These are phyloP conservation scores for Primulina eburnea DNA, from an alignment of 257 asterid genomes.

Conservation along the genomic window DNA sequence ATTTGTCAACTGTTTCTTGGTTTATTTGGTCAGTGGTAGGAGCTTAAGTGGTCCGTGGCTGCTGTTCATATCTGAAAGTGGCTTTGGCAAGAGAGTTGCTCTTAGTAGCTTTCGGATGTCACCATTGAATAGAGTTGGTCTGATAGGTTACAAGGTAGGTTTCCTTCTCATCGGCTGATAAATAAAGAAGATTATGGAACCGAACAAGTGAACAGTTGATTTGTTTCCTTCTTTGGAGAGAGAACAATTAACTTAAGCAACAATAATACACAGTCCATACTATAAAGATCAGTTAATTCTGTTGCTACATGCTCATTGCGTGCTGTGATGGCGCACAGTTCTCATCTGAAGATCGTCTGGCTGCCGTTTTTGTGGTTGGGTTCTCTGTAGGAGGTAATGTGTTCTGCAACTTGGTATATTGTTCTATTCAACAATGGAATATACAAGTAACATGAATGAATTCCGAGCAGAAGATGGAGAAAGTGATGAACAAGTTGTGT, in stretches of 20 bases:
- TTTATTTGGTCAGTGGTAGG: constrained; percentile 43
- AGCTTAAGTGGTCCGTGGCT: constrained; percentile 80
- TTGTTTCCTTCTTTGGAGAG: not conserved
- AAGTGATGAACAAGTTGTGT: constrained; percentile 93
- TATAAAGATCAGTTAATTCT: not conserved
- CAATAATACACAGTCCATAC: not conserved
- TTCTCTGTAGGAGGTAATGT: constrained; percentile 73
- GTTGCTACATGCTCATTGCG: not conserved
- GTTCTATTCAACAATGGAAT: not conserved
- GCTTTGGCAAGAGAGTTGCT: constrained; percentile 92
- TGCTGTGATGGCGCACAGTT: constrained; percentile 54
- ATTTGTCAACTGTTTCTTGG: constrained; percentile 6
- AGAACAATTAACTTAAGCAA: not conserved
- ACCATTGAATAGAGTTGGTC: constrained; percentile 73
- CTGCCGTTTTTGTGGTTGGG: constrained; percentile 88
- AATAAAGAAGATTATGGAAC: not conserved
- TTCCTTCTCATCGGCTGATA: constrained; percentile 4
- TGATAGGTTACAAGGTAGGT: constrained; percentile 86
- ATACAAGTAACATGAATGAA: constrained; percentile 16
- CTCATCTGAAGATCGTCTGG: constrained; percentile 75
- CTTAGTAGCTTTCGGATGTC: constrained; percentile 67
- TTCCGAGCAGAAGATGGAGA: constrained; percentile 76
- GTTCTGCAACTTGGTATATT: not conserved
- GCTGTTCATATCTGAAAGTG: constrained; percentile 86
- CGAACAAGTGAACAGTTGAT: no score